Evolutionary conservation across 345 rosid genomes (phyloP).

Genomic region (Acer saccharum): DNA sequence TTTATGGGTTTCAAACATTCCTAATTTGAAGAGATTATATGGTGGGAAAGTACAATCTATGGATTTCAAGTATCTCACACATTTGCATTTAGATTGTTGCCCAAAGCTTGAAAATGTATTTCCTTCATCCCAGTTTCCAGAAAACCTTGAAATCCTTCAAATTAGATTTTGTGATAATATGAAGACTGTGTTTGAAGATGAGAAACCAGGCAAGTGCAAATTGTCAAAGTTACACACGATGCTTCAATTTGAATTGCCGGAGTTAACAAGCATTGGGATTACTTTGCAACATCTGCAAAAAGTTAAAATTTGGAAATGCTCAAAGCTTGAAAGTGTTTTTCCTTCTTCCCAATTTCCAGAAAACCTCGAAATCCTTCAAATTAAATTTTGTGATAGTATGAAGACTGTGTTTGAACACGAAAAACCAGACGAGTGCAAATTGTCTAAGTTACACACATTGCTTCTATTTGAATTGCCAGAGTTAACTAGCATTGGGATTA

Average conservation of each 20-base stretch:
- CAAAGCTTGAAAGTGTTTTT: too few species aligned
- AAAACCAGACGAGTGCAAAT: too few species aligned
- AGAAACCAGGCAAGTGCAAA: not conserved
- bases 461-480: slow-evolving; percentile 34
- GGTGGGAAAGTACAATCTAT: slow-evolving; percentile 1
- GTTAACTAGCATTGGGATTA: slow-evolving; percentile 24
- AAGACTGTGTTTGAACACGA: too few species aligned
- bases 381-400: too few species aligned
- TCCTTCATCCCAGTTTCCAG: slow-evolving; percentile 27
- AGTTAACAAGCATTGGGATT: too few species aligned
- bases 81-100: slow-evolving; percentile 44
- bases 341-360: too few species aligned
- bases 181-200: slow-evolving; percentile 24
- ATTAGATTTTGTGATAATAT: slow-evolving; percentile 48
- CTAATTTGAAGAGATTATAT: slow-evolving; percentile 29
- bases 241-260: too few species aligned
- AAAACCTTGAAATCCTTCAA: slow-evolving; percentile 35
- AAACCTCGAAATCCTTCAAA: too few species aligned
- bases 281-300: too few species aligned
- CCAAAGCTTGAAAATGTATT: slow-evolving; percentile 33
- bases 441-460: too few species aligned
- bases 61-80: slow-evolving; percentile 38
- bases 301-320: too few species aligned
- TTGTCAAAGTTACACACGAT: not conserved
- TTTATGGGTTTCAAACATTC: slow-evolving; percentile 43